phyloP scores from a whole-genome alignment of 108 stramenopile species.

The Aurantiochytrium sp. region DNA sequence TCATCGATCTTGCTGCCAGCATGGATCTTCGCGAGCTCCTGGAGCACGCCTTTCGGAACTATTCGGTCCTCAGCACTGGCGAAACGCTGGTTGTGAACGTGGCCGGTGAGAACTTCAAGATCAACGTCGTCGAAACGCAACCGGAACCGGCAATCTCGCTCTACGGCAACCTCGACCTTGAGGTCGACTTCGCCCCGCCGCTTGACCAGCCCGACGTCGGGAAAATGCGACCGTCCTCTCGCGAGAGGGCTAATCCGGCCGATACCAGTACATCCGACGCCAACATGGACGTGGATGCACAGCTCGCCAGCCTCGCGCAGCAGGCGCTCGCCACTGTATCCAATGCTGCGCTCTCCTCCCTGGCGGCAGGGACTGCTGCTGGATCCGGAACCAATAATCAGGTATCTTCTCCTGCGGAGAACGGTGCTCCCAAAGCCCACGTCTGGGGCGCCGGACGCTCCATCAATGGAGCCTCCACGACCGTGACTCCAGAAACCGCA shows the following conservation, averaged over 20 bases:
- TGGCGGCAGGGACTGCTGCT: not conserved
- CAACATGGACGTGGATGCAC: not conserved
- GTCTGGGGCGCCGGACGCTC: not conserved
- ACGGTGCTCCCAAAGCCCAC: not conserved
- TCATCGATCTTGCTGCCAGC: conserved; percentile 22
- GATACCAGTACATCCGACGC: not conserved
- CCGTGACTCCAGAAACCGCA: not conserved
- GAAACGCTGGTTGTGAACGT: not conserved
- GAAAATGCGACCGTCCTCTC: not conserved
- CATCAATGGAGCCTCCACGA: not conserved
- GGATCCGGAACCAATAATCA: not conserved
- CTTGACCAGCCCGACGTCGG: not conserved
- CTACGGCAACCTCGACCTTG: conserved; percentile 28
- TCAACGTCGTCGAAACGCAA: conserved; percentile 23
- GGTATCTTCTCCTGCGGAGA: not conserved
- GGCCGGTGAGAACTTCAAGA: not conserved
- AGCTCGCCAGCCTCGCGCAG: not conserved
- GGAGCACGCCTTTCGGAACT: conserved; percentile 1
- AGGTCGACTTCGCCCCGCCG: conserved; percentile 25
- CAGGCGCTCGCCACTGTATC: not conserved
- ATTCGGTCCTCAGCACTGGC: not conserved
- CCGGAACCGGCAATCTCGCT: not conserved
- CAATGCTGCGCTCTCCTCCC: not conserved
- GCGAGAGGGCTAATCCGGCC: not conserved
- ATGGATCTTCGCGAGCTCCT: conserved; percentile 15